These are phyloP conservation scores for Fomitopsis betulina DNA, from an alignment of 1,284 basidiomycete species.

Conservation along the genomic window DNA sequence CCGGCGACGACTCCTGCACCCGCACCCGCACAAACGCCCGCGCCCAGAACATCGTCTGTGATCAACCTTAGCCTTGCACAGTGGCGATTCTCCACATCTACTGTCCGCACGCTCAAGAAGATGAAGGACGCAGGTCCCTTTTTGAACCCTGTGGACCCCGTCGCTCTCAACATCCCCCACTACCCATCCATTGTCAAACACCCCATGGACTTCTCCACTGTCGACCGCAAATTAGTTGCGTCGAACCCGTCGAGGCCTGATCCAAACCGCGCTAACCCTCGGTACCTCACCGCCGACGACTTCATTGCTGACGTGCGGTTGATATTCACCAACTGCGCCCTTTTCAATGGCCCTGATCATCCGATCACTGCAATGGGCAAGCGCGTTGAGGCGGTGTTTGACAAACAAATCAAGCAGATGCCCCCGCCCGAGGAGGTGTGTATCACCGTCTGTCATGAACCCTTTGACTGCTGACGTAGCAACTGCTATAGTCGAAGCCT, in stretches of 20 bases:
- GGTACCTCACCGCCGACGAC: slow-evolving; percentile 71
- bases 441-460: slow-evolving; percentile 13
- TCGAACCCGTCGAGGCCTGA: slow-evolving; percentile 79
- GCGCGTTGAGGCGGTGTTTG: slow-evolving; percentile 81
- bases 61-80: slow-evolving; percentile 58
- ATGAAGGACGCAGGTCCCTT: slow-evolving; percentile 83
- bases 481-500: slow-evolving; percentile 39
- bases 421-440: slow-evolving; percentile 75
- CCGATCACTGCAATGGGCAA: slow-evolving; percentile 76
- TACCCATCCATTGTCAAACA: slow-evolving; percentile 84
- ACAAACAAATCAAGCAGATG: slow-evolving; percentile 83
- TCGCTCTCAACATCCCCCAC: slow-evolving; percentile 88
- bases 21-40: background rate
- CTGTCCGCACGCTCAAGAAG: slow-evolving; percentile 84
- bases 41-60: slow-evolving; percentile 21
- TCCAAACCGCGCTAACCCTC: slow-evolving; percentile 61
- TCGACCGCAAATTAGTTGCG: slow-evolving; percentile 82
- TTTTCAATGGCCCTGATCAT: slow-evolving; percentile 93
- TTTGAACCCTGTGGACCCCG: slow-evolving; percentile 85
- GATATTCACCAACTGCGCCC: slow-evolving; percentile 85
- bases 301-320: slow-evolving; percentile 81
- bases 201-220: slow-evolving; percentile 95
- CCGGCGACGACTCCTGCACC: background rate
- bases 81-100: slow-evolving; percentile 78
- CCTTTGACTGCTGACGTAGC: slow-evolving; percentile 6